These are phyloP conservation scores for Cavenderia fasciculata DNA, from an alignment of 78 protist genomes.

Conservation along the genomic window DNA sequence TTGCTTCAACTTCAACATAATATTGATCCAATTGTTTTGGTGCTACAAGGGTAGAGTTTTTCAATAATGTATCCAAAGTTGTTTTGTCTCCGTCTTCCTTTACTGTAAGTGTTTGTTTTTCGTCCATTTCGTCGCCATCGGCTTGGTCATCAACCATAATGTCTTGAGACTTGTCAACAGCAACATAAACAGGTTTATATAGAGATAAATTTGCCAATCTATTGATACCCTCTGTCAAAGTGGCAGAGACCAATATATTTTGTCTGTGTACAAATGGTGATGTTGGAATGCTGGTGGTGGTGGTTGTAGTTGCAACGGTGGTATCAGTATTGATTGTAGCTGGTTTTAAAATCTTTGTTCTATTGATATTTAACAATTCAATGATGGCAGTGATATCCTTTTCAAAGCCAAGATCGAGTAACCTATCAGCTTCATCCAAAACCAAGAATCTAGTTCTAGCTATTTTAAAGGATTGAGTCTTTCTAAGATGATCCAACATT, in stretches of 20 bases:
- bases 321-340: slow-evolving; percentile 83
- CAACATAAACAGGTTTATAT: slow-evolving; percentile 50
- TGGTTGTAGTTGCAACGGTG: background rate
- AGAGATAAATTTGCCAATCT: slow-evolving; percentile 83
- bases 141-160: too few species aligned
- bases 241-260: slow-evolving; percentile 90
- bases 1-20: slow-evolving; percentile 71
- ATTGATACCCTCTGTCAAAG: slow-evolving; percentile 81
- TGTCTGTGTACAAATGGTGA: slow-evolving; percentile 48
- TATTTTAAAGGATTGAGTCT: slow-evolving; percentile 73
- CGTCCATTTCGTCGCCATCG: slow-evolving; percentile 3
- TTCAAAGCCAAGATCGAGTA: slow-evolving; percentile 92
- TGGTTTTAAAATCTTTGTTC: background rate
- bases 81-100: background rate
- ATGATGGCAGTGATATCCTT: slow-evolving; percentile 64
- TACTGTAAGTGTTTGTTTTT: background rate
- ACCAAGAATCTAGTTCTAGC: slow-evolving; percentile 50
- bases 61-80: too few species aligned
- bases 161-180: background rate
- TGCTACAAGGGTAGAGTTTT: background rate
- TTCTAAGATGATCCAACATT: slow-evolving; percentile 90
- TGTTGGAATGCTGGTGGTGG: too few species aligned
- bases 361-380: background rate
- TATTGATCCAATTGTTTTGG: slow-evolving; percentile 73
- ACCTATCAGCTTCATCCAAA: slow-evolving; percentile 95